These are phyloP conservation scores for Penicillium salamii DNA, from an alignment of 495 filamentous ascomycete genomes.

Conservation along the genomic window DNA sequence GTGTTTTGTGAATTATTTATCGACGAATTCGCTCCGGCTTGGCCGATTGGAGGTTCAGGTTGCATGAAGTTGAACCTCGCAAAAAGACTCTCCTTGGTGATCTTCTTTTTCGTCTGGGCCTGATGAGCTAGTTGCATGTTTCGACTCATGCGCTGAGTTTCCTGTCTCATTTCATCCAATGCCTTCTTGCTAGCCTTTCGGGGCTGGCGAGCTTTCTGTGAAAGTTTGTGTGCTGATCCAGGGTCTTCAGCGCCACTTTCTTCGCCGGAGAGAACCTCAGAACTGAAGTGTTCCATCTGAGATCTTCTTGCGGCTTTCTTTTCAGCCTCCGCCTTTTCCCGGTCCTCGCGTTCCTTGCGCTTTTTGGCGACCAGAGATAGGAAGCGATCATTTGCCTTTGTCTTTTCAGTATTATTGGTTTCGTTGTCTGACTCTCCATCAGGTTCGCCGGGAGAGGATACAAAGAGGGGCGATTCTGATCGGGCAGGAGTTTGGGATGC, in stretches of 20 bases:
- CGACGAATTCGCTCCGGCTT: slow-evolving; percentile 32
- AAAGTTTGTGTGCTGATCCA: slow-evolving; percentile 54
- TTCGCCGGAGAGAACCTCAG: slow-evolving; percentile 31
- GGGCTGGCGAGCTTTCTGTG: slow-evolving; percentile 63
- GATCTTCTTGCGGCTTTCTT: slow-evolving; percentile 45
- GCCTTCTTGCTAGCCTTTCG: slow-evolving; percentile 95
- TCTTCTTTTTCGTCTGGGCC: slow-evolving; percentile 86
- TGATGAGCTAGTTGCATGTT: slow-evolving; percentile 92
- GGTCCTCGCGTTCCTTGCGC: slow-evolving; percentile 63
- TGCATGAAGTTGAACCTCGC: slow-evolving; percentile 75
- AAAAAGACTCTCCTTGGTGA: slow-evolving; percentile 80
- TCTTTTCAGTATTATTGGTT: slow-evolving; percentile 27
- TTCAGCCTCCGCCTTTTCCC: slow-evolving; percentile 57
- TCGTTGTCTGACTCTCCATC: slow-evolving; percentile 6
- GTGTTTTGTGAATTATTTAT: slow-evolving; percentile 42
- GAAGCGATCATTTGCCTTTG: slow-evolving; percentile 57
- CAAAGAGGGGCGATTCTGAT: slow-evolving; percentile 40
- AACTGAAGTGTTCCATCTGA: slow-evolving; percentile 34
- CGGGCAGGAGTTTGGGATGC: slow-evolving; percentile 20
- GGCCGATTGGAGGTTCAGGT: slow-evolving; percentile 19
- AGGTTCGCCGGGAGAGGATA: slow-evolving; percentile 29
- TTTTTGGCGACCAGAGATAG: slow-evolving; percentile 68
- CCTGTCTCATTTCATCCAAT: slow-evolving; percentile 87
- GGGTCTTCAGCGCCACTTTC: slow-evolving; percentile 55
- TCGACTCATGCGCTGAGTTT: slow-evolving; percentile 86